A percentile compares a stretch with the other conserved stretches of the same genome.
Evolutionary conservation across 2,329 filamentous ascomycete genomes (phyloP).

Genomic region (Trichoderma sp.): DNA sequence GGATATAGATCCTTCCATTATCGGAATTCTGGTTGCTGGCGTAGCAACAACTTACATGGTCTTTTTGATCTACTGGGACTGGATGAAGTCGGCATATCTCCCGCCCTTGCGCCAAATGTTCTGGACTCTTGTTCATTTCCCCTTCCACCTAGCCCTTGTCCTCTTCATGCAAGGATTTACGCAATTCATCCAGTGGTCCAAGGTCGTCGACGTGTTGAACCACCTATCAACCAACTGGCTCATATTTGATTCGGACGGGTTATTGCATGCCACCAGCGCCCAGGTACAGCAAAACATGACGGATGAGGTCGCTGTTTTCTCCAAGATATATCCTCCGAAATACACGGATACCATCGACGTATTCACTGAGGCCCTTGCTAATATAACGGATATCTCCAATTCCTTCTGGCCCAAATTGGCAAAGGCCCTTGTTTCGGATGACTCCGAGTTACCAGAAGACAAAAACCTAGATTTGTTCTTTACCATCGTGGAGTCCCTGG

Average conservation of each 20-base stretch:
- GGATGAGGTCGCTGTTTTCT: conserved; percentile 24
- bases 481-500: neutral
- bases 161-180: conserved; percentile 62
- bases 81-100: conserved; percentile 62
- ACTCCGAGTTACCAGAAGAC: neutral
- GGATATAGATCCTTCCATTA: conserved; percentile 30
- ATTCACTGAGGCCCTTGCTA: conserved; percentile 27
- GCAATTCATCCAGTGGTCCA: conserved; percentile 51
- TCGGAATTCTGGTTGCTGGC: conserved; percentile 40
- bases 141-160: conserved; percentile 60
- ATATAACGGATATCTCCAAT: conserved; percentile 29
- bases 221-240: conserved; percentile 21
- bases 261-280: conserved; percentile 25
- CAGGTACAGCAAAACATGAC: conserved; percentile 22
- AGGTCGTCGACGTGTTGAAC: conserved; percentile 35
- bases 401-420: conserved; percentile 28
- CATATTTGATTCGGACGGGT: conserved; percentile 15
- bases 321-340: conserved; percentile 29
- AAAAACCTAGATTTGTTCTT: neutral
- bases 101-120: conserved; percentile 56
- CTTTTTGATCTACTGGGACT: conserved; percentile 54
- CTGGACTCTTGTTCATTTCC: conserved; percentile 58
- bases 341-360: conserved; percentile 23
- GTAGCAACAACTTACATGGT: conserved; percentile 44
- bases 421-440: neutral